A percentile compares a stretch with the other conserved stretches of the same genome.
These are phyloP conservation scores for Sugiyamaella valdiviana DNA, from an alignment of 805 yeast genomes.

Conservation along the genomic window DNA sequence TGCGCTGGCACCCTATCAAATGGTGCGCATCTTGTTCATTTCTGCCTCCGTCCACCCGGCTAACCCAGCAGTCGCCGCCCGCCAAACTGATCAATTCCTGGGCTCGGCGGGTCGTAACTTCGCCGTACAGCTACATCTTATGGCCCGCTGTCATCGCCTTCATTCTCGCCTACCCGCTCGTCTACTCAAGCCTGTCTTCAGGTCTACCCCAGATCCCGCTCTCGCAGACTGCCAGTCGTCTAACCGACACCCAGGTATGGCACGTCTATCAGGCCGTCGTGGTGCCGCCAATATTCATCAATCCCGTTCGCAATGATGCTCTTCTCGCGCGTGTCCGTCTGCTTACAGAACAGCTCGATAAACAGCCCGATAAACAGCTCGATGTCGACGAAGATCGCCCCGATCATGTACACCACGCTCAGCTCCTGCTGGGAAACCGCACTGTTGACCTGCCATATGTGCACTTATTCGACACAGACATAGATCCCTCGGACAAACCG, in stretches of 20 bases:
- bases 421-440: conserved; percentile 22
- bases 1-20: too few species aligned
- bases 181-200: conserved; percentile 33
- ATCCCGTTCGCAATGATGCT: conserved; percentile 1
- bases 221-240: conserved; percentile 15
- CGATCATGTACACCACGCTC: too few species aligned
- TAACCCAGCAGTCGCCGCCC: background rate
- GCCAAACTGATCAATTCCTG: background rate
- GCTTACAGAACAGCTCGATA: background rate
- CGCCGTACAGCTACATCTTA: conserved; percentile 41
- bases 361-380: background rate
- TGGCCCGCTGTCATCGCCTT: conserved; percentile 45
- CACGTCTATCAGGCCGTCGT: conserved; percentile 34
- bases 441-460: conserved; percentile 3
- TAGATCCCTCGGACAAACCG: background rate
- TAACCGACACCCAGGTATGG: conserved; percentile 21
- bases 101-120: conserved; percentile 30
- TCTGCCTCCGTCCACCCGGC: background rate
- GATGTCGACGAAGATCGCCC: too few species aligned
- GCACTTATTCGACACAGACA: background rate
- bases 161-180: conserved; percentile 44
- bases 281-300: conserved; percentile 15
- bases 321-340: conserved; percentile 1
- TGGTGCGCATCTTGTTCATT: too few species aligned
- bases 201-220: conserved; percentile 15